Conservation (phyloP, 2,329 filamentous ascomycete genomes). For the Talaromyces sp. region DNA sequence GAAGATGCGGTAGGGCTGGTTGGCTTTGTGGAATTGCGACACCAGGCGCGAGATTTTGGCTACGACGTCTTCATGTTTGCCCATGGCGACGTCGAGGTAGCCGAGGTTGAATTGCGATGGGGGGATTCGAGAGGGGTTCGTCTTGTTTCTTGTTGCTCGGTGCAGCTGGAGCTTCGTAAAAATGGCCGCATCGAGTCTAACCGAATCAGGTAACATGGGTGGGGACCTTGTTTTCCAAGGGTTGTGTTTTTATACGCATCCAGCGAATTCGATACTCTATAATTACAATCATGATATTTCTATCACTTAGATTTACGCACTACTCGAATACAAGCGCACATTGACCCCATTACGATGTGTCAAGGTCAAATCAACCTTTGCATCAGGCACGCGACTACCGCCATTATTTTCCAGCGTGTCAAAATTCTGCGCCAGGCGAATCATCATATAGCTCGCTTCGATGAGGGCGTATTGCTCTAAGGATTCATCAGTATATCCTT, state of each 20-base stretch:
- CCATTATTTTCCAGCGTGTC: constrained; percentile 30
- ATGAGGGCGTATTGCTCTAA: constrained; percentile 22
- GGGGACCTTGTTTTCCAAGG: neutral
- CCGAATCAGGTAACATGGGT: neutral
- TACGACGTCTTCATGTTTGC: constrained; percentile 11
- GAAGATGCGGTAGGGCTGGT: constrained; percentile 66
- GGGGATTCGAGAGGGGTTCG: neutral
- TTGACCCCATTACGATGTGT: constrained; percentile 8
- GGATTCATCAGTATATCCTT: neutral
- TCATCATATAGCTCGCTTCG: constrained; percentile 19
- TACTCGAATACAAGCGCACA: constrained; percentile 6
- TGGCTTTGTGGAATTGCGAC: constrained; percentile 37
- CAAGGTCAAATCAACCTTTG: constrained; percentile 6
- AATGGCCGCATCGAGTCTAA: neutral
- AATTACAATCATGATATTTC: neutral
- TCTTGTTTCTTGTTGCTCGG: neutral
- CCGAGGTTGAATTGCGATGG: neutral
- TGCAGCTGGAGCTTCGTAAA: neutral
- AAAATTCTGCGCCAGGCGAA: constrained; percentile 45
- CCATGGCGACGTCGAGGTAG: neutral
- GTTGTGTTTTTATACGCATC: neutral
- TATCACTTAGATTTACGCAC: neutral
- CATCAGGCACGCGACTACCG: constrained; percentile 6
- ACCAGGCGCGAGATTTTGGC: constrained; percentile 10
- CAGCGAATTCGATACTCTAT: neutral